phyloP scores from a whole-genome alignment of 2,329 filamentous ascomycete genomes.

The Beauveria varroae region DNA sequence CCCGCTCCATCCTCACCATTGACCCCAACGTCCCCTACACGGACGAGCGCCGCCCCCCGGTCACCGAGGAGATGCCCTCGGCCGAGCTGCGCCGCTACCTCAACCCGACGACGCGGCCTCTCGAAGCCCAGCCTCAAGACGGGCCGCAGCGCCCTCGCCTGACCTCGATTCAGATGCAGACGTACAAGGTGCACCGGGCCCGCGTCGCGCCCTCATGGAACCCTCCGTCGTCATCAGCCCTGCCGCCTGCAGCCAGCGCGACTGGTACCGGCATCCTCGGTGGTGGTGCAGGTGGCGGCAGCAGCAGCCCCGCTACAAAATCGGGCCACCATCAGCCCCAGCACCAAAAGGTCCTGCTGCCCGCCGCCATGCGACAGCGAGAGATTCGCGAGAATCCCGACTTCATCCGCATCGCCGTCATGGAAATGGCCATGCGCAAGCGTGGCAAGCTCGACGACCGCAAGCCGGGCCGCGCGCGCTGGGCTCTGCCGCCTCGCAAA shows the following conservation, averaged over 20 bases:
- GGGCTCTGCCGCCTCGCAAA: conserved; percentile 60
- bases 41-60: conserved; percentile 57
- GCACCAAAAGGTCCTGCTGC: conserved; percentile 19
- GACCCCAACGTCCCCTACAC: conserved; percentile 59
- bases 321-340: conserved; percentile 16
- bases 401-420: conserved; percentile 62
- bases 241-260: conserved; percentile 20
- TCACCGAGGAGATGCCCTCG: conserved; percentile 56
- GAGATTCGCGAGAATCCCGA: conserved; percentile 64
- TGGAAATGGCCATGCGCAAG: conserved; percentile 66
- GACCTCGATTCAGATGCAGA: conserved; percentile 65
- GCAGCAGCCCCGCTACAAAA: conserved; percentile 1
- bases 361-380: conserved; percentile 47
- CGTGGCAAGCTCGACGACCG: conserved; percentile 59
- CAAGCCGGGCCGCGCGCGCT: conserved; percentile 58
- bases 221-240: conserved; percentile 18
- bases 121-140: conserved; percentile 15
- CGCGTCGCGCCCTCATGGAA: conserved; percentile 29
- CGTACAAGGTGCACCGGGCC: conserved; percentile 53
- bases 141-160: conserved; percentile 23
- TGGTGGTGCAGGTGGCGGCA: background rate
- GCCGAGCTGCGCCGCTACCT: conserved; percentile 60
- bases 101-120: conserved; percentile 48
- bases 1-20: conserved; percentile 59
- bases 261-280: conserved; percentile 13